Percentiles rank a stretch among this genome's conserved stretches.
Conservation (phyloP, 2,329 filamentous ascomycete genomes). For the Fusarium sublunatum region DNA sequence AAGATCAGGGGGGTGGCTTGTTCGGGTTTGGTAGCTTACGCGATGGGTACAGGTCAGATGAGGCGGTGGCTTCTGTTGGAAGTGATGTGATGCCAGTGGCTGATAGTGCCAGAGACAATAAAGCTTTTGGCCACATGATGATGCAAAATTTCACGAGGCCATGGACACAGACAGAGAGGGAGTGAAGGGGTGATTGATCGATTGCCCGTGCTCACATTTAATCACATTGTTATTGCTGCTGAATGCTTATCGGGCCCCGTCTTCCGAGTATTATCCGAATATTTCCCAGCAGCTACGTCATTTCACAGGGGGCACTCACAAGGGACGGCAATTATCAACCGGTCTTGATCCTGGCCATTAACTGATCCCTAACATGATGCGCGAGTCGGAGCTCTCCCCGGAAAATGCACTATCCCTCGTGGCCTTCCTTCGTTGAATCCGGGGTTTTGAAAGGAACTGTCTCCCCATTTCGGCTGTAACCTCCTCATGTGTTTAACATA, state of each 20-base stretch:
- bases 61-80: neutral
- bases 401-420: too few species aligned
- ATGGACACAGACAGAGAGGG: neutral
- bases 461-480: neutral
- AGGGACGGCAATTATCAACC: neutral
- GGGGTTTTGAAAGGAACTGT: neutral
- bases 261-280: slow-evolving; percentile 6
- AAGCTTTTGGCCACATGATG: slow-evolving; percentile 20
- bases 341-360: neutral
- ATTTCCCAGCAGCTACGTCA: neutral
- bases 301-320: too few species aligned
- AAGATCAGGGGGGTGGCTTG: neutral
- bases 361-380: slow-evolving; percentile 4
- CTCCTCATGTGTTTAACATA: too few species aligned
- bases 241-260: too few species aligned
- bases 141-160: neutral
- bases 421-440: neutral
- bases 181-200: neutral
- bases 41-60: slow-evolving; percentile 21
- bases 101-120: slow-evolving; percentile 21
- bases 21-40: slow-evolving; percentile 21
- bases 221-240: too few species aligned
- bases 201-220: too few species aligned
- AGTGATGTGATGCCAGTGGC: neutral
- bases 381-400: slow-evolving; percentile 5